These are phyloP conservation scores for Rhexocercosporidium sp. DNA, from an alignment of 2,329 filamentous ascomycete genomes.

Conservation along the genomic window DNA sequence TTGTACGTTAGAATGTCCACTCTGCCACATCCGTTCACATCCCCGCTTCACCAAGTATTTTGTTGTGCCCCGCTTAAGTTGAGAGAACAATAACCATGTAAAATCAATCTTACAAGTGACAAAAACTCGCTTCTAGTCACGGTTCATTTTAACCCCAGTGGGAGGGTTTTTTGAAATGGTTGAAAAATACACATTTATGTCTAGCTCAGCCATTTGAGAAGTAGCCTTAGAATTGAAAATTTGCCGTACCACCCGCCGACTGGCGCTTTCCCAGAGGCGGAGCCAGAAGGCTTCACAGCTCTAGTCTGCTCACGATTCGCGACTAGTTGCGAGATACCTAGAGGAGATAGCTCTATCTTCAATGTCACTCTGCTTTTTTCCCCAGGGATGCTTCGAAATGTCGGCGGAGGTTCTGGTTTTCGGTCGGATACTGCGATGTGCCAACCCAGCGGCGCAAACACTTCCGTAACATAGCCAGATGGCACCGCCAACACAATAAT, in stretches of 20 bases:
- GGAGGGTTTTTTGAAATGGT: too few relatives aligned
- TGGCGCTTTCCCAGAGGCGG: not conserved
- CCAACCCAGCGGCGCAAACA: conserved; percentile 24
- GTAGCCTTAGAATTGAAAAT: not conserved
- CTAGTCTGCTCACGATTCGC: not conserved
- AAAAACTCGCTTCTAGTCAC: too few relatives aligned
- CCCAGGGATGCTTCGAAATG: not conserved
- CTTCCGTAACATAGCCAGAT: conserved; percentile 20
- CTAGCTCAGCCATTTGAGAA: conserved; percentile 2
- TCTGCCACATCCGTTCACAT: not conserved
- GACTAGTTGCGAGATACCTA: too few relatives aligned
- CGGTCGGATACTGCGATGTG: not conserved
- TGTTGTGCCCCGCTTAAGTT: too few relatives aligned
- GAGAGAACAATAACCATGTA: too few relatives aligned
- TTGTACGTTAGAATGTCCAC: not conserved
- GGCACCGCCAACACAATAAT: conserved; percentile 25
- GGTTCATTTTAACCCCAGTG: too few relatives aligned
- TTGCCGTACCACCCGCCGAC: not conserved
- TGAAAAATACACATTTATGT: too few relatives aligned
- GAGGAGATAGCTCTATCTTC: not conserved
- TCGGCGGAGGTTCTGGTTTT: not conserved
- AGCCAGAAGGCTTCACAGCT: not conserved
- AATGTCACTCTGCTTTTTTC: not conserved
- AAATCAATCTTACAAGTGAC: too few relatives aligned
- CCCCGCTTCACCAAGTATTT: too few relatives aligned